These are phyloP conservation scores for Kuraishia hungarica DNA, from an alignment of 805 yeast genomes.

Conservation along the genomic window DNA sequence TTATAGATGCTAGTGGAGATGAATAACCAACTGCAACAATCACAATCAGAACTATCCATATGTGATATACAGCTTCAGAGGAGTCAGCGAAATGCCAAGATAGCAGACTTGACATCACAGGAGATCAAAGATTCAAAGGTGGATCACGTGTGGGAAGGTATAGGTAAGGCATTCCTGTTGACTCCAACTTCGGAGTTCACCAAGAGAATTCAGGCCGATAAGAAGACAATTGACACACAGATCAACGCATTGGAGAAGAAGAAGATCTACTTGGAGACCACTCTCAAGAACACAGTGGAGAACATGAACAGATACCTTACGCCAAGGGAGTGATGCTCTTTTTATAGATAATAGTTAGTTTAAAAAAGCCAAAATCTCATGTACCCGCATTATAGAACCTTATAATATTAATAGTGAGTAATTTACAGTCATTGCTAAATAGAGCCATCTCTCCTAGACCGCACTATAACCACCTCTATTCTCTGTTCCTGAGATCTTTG, in stretches of 20 bases:
- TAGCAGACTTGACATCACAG: slow-evolving; percentile 47
- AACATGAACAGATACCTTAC: slow-evolving; percentile 42
- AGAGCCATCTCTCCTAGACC: slow-evolving; percentile 34
- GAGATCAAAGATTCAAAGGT: slow-evolving; percentile 40
- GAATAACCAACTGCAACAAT: slow-evolving; percentile 53
- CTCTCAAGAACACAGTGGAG: slow-evolving; percentile 65
- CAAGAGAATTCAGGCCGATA: slow-evolving; percentile 40
- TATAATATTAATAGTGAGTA: too few species aligned
- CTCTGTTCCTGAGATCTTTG: slow-evolving; percentile 52
- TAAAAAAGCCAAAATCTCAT: too few species aligned
- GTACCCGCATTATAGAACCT: too few species aligned
- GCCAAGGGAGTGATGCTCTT: neutral
- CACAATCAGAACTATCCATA: slow-evolving; percentile 50
- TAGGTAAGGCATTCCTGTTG: slow-evolving; percentile 66
- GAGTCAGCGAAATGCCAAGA: slow-evolving; percentile 37
- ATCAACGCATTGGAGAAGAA: slow-evolving; percentile 57
- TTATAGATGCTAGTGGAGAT: slow-evolving; percentile 48
- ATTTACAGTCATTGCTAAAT: neutral
- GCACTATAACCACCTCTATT: slow-evolving; percentile 91
- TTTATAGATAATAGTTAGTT: neutral
- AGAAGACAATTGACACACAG: slow-evolving; percentile 46
- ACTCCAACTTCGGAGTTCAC: slow-evolving; percentile 38
- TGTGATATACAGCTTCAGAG: slow-evolving; percentile 44
- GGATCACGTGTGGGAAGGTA: slow-evolving; percentile 70
- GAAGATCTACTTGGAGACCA: slow-evolving; percentile 63